Percentiles rank a stretch among this genome's conserved stretches.
These are phyloP conservation scores for Corinectria fuckeliana DNA, from an alignment of 2,329 filamentous ascomycete species.

Conservation along the genomic window DNA sequence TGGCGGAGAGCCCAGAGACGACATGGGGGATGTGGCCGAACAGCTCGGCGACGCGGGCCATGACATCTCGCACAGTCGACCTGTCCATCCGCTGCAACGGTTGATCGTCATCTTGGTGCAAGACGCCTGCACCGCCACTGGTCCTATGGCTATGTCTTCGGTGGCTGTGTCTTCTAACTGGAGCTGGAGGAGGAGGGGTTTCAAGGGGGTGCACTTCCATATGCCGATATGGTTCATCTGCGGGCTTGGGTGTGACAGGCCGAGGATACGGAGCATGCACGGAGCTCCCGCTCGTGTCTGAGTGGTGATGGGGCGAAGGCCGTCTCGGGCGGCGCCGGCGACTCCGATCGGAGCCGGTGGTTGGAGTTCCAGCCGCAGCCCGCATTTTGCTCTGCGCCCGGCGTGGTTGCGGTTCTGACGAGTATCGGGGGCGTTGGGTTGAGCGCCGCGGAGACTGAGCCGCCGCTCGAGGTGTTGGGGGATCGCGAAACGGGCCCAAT, in stretches of 20 bases:
- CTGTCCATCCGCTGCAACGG: slow-evolving; percentile 41
- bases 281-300: not conserved
- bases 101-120: slow-evolving; percentile 15
- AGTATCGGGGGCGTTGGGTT: not conserved
- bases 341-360: not conserved
- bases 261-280: slow-evolving; percentile 3
- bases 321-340: not conserved
- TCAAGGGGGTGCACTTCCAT: slow-evolving; percentile 9
- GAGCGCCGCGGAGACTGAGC: not conserved
- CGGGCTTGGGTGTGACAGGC: slow-evolving; percentile 12
- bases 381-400: not conserved
- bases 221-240: slow-evolving; percentile 9
- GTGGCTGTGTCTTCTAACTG: not conserved
- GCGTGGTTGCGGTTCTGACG: not conserved
- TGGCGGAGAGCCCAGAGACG: slow-evolving; percentile 53
- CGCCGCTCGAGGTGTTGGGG: slow-evolving; percentile 1
- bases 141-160: slow-evolving; percentile 13
- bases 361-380: not conserved
- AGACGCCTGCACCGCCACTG: not conserved
- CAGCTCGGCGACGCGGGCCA: slow-evolving; percentile 46
- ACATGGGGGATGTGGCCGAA: slow-evolving; percentile 55
- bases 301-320: not conserved
- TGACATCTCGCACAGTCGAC: slow-evolving; percentile 45
- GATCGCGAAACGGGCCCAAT: slow-evolving; percentile 1
- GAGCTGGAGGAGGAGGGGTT: slow-evolving; percentile 1